Base-by-base conservation (phyloP, 768 basidiomycete genomes). In the Asterophora parasitica region DNA sequence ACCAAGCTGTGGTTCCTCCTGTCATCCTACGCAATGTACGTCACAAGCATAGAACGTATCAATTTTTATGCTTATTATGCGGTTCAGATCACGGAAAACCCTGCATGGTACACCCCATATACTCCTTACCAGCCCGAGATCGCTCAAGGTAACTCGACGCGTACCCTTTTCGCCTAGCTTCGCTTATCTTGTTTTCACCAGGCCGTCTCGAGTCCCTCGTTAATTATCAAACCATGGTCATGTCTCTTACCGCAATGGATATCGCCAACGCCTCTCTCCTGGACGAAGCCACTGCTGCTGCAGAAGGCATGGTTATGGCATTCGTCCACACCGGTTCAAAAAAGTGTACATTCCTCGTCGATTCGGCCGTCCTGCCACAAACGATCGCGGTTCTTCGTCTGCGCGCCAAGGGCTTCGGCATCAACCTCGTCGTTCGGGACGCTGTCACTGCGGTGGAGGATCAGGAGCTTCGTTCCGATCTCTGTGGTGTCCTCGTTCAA, bases 71-170 rank as follows among this genome's bases (percentile, higher is more conserved):
- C 26, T 13, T 17, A 41, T 45, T 15, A 31, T 34, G 9, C 35
- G 26, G 53, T 48, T 2, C 47, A 90, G 89, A 72, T 91, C 51
- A 83, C 86, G 73, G 94, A 99, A 68, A 98, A 95, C 61, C 95
- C 93, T 20, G 91, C 88, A 3, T 99, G 95, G 95, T 98, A 97
- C 66, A 97, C 94, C 5, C 91, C 87, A 12, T 94, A 95, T 65
- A 94, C 93, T 0, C 92, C 92, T 1, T 94, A 94, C 68, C 92
- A 96, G 60, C 93, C 95, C 1, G 95, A 99, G 75, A 88, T 98
- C 65, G 84, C 95, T n/a, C 95, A 99, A 81, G 95, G 92, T 88
- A 58, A 19, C 69, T 57, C 23, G 6, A 9, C 12, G 7, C 41
- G 19, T 23, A 19, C 35, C 16, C 30, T 16, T 8, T 13, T 38